Evolutionary conservation across 495 filamentous ascomycete species (phyloP), one percentile per base, ranked within the genome.

Genomic region (Lepraria neglecta): DNA sequence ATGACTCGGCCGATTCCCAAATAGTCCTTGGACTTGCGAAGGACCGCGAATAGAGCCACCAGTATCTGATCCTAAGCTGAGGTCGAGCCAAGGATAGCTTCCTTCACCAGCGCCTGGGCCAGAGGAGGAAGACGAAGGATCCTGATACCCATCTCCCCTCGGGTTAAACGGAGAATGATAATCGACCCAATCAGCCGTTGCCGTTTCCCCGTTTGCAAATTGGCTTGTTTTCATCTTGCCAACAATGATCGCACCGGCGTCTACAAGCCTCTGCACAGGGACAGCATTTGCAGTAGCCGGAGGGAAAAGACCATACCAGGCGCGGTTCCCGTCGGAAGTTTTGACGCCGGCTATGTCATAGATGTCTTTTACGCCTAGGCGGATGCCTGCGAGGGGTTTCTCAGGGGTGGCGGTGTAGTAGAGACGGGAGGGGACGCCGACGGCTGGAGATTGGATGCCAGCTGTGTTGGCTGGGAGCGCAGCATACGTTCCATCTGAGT

Each of bases 311-410:
- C 77, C 68, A 56, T 82, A 80, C 73, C 76, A 84, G 0, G 80
- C 82, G 12, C 80, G 70, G 66, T 82, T 84, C n/a, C 59, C 79
- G 60, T 78, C 74, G 35, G 77, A 76, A 0, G 77, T 80, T 59
- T 77, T 78, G 1, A 83, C 65, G 3, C 84, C 84, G 0, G 74
- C 74, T 11, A 87, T 68, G 33, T 82, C 74, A 68, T 78, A 83
- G 54, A 85, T 80, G 62, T 87, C 85, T 69, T 88, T 88, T 63
- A 87, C 72, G 1, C 77, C 82, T 3, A 85, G 61, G 12, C 84
- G 74, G n/a, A 77, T 67, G 7, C 81, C 80, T 6, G 75, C 74
- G 5, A 83, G 69, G 0, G 79, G 79, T 63, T 74, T 71, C 3
- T 61, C 60, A 3, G 67, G 62, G 0, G 74, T 77, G 52, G 70